phyloP scores from a whole-genome alignment of 192 early-diverging fungal genomes.

The Gigaspora rosea region DNA sequence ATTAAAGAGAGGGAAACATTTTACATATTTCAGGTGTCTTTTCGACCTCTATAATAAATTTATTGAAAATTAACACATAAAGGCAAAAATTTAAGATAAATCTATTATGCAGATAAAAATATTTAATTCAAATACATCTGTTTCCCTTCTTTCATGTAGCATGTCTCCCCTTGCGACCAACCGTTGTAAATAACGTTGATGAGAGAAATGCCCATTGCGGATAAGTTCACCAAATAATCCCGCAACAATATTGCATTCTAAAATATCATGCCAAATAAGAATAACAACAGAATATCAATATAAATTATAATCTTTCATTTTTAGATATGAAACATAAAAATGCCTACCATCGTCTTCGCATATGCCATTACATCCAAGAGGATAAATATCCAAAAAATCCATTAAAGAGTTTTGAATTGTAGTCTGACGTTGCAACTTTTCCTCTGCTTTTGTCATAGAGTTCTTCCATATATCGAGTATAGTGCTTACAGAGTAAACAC shows the following conservation, averaged over 20 bases:
- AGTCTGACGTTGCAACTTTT: slow-evolving; percentile 14
- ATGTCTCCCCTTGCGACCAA: slow-evolving; percentile 60
- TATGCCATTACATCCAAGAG: slow-evolving; percentile 2
- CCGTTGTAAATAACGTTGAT: slow-evolving; percentile 57
- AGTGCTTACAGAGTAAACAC: slow-evolving; percentile 48
- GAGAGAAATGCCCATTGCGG: slow-evolving; percentile 48
- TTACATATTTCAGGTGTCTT: slow-evolving; percentile 49
- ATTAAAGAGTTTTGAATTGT: slow-evolving; percentile 52
- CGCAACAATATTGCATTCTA: slow-evolving; percentile 41
- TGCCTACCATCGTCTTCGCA: not conserved
- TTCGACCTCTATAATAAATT: slow-evolving; percentile 30
- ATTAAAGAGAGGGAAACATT: slow-evolving; percentile 47
- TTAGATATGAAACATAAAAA: not conserved
- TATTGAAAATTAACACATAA: not conserved
- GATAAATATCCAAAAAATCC: slow-evolving; percentile 51
- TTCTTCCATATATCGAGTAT: slow-evolving; percentile 47
- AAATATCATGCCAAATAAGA: slow-evolving; percentile 2
- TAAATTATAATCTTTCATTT: not conserved
- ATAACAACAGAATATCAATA: slow-evolving; percentile 18
- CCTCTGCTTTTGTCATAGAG: slow-evolving; percentile 25
- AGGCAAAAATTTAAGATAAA: not conserved
- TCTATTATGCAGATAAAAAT: not conserved
- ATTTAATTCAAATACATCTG: slow-evolving; percentile 26
- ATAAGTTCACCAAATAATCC: slow-evolving; percentile 58
- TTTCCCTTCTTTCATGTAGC: slow-evolving; percentile 32